Evolutionary conservation across 2,329 filamentous ascomycete species (phyloP).

Genomic region (Diaporthe ilicicola): DNA sequence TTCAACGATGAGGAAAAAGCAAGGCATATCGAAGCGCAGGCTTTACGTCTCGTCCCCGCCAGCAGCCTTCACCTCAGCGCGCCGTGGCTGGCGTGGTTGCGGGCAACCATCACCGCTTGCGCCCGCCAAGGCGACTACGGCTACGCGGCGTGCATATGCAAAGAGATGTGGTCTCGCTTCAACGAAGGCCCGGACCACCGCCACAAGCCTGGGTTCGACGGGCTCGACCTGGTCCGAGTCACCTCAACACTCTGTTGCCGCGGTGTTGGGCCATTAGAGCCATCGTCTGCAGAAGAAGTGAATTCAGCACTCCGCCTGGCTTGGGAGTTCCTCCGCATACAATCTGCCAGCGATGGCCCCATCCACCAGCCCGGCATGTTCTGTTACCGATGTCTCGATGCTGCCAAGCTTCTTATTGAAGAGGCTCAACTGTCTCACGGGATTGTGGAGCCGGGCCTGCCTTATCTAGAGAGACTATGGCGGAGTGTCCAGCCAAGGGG

Average conservation of each 20-base stretch:
- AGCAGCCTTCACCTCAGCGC: background rate
- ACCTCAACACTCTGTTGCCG: background rate
- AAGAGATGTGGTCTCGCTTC: conserved; percentile 8
- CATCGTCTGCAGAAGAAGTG: background rate
- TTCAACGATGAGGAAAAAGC: background rate
- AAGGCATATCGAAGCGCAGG: background rate
- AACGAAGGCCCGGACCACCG: background rate
- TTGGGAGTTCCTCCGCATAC: background rate
- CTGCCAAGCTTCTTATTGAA: background rate
- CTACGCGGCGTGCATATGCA: background rate
- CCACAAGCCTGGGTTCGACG: conserved; percentile 1
- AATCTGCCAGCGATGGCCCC: background rate
- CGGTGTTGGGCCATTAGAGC: no score
- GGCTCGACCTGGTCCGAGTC: background rate
- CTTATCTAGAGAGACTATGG: background rate
- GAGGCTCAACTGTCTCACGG: background rate
- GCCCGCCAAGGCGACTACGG: background rate
- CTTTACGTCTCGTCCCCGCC: background rate
- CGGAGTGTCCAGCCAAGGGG: background rate
- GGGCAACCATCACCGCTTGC: background rate
- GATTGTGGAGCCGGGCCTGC: background rate
- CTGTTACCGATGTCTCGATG: conserved; percentile 6
- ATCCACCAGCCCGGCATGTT: conserved; percentile 6
- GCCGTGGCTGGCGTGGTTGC: conserved; percentile 5
- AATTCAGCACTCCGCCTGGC: background rate